A percentile compares a stretch with the other conserved stretches of the same genome.
phyloP scores from a whole-genome alignment of 768 basidiomycete genomes.

The Termitomyces eurrhizus region DNA sequence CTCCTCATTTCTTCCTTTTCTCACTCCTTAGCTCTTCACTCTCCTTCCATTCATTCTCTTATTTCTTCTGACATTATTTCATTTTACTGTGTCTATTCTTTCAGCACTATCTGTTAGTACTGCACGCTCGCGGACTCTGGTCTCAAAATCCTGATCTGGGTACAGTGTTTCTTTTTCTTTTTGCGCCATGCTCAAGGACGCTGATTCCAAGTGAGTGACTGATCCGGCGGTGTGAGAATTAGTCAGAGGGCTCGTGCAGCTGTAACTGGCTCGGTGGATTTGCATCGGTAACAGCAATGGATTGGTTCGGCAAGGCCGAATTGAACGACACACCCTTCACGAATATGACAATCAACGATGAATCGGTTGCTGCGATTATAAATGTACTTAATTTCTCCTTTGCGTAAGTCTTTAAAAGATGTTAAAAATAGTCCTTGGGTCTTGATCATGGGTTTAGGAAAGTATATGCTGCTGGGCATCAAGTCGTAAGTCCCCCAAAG shows the following conservation, averaged over 20 bases:
- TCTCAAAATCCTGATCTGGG: slow-evolving; percentile 45
- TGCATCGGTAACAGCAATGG: slow-evolving; percentile 36
- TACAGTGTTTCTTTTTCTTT: slow-evolving; percentile 31
- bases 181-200: too few species aligned
- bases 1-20: too few species aligned
- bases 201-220: not conserved
- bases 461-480: slow-evolving; percentile 56
- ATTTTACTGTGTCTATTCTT: too few species aligned
- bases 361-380: slow-evolving; percentile 52
- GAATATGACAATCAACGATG: slow-evolving; percentile 55
- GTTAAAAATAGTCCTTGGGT: too few species aligned
- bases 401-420: slow-evolving; percentile 54
- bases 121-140: slow-evolving; percentile 40
- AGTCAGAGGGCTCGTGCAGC: slow-evolving; percentile 17
- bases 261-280: slow-evolving; percentile 48
- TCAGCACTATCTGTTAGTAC: too few species aligned
- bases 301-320: slow-evolving; percentile 40
- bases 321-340: slow-evolving; percentile 34
- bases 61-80: too few species aligned
- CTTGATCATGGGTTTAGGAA: slow-evolving; percentile 35
- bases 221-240: too few species aligned
- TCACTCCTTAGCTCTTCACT: too few species aligned
- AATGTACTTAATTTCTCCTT: slow-evolving; percentile 67
- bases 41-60: too few species aligned
- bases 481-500: slow-evolving; percentile 43